Evolutionary conservation across 495 filamentous ascomycete genomes (phyloP).

Genomic region (Hypoxylon fuscum): DNA sequence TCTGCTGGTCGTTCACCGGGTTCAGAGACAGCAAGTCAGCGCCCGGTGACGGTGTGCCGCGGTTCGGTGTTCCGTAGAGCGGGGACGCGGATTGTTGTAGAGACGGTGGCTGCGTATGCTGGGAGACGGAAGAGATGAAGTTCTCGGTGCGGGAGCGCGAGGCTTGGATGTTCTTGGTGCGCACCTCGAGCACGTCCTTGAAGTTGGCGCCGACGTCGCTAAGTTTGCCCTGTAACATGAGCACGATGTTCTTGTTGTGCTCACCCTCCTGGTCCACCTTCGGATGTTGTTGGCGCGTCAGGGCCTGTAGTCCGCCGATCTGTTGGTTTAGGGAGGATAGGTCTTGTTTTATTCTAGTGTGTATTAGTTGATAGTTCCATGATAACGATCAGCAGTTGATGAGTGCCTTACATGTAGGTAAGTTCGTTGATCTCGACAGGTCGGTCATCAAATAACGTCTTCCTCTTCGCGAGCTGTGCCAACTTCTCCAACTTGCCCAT

Average conservation of each 20-base stretch:
- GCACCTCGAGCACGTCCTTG: conserved; percentile 95
- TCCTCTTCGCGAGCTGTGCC: conserved; percentile 91
- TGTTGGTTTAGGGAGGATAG: conserved; percentile 86
- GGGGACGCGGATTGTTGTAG: conserved; percentile 79
- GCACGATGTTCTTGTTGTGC: conserved; percentile 96
- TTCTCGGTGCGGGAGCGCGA: conserved; percentile 92
- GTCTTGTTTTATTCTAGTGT: conserved; percentile 84
- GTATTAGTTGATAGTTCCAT: no score
- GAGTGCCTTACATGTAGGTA: conserved; percentile 60
- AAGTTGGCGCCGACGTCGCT: conserved; percentile 94
- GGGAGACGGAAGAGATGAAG: conserved; percentile 88
- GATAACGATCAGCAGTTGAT: not conserved
- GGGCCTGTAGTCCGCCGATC: conserved; percentile 80
- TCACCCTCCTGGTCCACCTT: conserved; percentile 89
- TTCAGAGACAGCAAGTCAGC: conserved; percentile 87
- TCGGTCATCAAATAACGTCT: conserved; percentile 96
- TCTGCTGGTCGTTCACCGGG: conserved; percentile 86
- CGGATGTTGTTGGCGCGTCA: conserved; percentile 73
- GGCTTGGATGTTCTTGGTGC: conserved; percentile 98
- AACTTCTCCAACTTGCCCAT: conserved; percentile 94
- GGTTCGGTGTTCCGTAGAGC: conserved; percentile 82
- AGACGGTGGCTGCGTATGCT: conserved; percentile 65
- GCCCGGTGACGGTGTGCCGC: conserved; percentile 62
- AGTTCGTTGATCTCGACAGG: conserved; percentile 97
- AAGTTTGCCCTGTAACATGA: conserved; percentile 91